Evolutionary conservation across 345 rosid species (phyloP).

Genomic region (Jatropha curcas): DNA sequence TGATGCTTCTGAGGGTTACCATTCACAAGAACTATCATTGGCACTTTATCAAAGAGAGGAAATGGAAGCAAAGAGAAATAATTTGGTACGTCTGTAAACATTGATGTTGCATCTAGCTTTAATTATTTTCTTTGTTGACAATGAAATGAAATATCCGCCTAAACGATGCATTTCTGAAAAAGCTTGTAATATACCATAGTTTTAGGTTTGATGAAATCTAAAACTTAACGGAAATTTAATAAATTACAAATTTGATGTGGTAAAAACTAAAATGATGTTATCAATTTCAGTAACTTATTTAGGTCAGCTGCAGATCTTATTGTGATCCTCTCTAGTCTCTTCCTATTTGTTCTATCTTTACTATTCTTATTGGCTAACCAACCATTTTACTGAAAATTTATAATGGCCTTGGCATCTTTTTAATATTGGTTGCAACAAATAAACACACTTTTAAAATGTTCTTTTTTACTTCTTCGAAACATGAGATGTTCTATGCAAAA

Average conservation of each 20-base stretch:
- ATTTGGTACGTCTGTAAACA: slow-evolving; percentile 58
- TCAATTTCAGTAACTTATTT: not conserved
- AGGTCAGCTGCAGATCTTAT: not conserved
- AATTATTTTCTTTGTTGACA: slow-evolving; percentile 12
- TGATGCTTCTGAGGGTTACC: slow-evolving; percentile 84
- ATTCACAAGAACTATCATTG: slow-evolving; percentile 78
- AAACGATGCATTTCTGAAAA: not conserved
- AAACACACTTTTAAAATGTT: not conserved
- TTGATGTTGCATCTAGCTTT: slow-evolving; percentile 27
- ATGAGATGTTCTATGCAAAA: not conserved
- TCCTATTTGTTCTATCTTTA: not conserved
- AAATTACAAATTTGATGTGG: not conserved
- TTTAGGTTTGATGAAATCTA: not conserved
- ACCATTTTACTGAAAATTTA: not conserved
- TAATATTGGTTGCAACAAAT: not conserved
- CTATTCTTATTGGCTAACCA: not conserved
- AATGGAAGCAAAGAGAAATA: slow-evolving; percentile 58
- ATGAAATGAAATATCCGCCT: slow-evolving; percentile 12
- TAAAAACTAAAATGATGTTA: not conserved
- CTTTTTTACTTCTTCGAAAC: not conserved
- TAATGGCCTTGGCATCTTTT: not conserved
- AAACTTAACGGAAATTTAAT: not conserved
- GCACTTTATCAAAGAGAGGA: slow-evolving; percentile 70
- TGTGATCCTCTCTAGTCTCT: not conserved
- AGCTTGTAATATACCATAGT: not conserved